Conservation (phyloP, 176 grass and related monocot genomes). For the Rhipidocladum racemiflorum region DNA sequence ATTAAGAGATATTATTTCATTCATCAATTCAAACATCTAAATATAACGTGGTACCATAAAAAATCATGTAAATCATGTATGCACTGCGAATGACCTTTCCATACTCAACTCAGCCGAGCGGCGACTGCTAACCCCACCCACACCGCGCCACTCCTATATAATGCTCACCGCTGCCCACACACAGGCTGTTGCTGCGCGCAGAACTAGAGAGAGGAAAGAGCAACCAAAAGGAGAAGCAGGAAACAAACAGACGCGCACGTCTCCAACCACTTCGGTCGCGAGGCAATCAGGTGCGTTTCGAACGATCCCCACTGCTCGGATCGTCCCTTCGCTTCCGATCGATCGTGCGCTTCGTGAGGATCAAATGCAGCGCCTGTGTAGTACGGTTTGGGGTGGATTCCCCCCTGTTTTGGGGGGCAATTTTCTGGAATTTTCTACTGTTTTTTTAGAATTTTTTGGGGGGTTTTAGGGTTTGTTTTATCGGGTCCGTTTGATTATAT, state of each 20-base stretch:
- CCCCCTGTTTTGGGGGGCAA: background rate
- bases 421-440: background rate
- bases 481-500: background rate
- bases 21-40: too few relatives aligned
- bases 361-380: background rate
- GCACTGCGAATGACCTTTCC: too few relatives aligned
- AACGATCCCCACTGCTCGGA: background rate
- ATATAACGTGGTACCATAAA: too few relatives aligned
- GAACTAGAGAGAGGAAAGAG: background rate
- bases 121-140: too few relatives aligned
- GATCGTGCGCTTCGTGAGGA: background rate
- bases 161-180: background rate
- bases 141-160: background rate
- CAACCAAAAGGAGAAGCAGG: background rate
- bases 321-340: background rate
- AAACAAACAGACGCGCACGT: background rate
- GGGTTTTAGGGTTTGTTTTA: background rate
- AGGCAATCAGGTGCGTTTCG: conserved; percentile 1
- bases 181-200: background rate
- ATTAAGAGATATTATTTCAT: too few relatives aligned
- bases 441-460: background rate
- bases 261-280: background rate
- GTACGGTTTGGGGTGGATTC: background rate
- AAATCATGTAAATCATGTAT: too few relatives aligned
- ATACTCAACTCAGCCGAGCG: too few relatives aligned